Base-by-base conservation (phyloP, 257 asterid genomes). In the Nicotiana knightiana region DNA sequence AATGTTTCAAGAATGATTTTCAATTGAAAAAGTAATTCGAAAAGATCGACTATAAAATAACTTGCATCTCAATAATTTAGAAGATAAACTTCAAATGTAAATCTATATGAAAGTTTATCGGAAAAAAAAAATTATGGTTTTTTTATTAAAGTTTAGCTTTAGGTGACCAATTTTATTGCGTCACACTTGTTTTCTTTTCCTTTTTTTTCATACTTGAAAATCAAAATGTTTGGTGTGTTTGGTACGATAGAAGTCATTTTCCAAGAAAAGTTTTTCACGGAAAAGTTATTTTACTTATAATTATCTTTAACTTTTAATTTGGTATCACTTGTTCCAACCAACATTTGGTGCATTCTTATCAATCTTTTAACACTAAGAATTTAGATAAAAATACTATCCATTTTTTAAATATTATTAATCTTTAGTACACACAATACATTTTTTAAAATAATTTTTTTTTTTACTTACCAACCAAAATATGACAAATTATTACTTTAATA, bases 181-280 rank as follows among this genome's bases (percentile, higher is more conserved):
- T 3, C 46, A 0, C 48, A 5, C 0, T 7, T 15, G 3, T 21
- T 4, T 8, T 8, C 1, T 0, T 24, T 21, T 9, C 8, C 2
- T 0, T 2, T 64, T 65, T 15, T 7, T 65, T 8, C 46, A 65
- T 32, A 65, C 48, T 1, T 65, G 24, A 65, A 15, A 65, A 39
- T 4, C 24, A 13, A 66, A 8, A 16, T 66, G 15, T 16, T 66
- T 66, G 26, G 13, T 32, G 33, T 7, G 12, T 8, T 39, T 43
- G 11, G 51, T 8, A 43, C 3, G 11, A 0, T 43, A 43, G 3
- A 43, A 43, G 51, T 8, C 3, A 43, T 43, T 43, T 43, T 43
- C 2, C 46, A 39, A 39, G 2, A 64, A 46, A 66, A 66, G 1
- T 32, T 65, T 65, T 6, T 15, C 24, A 7, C 2, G 51, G 2